Percentiles rank a stretch among this genome's conserved stretches.
Evolutionary conservation across 2,329 filamentous ascomycete genomes (phyloP).

Genomic region (Tothia fuscella): DNA sequence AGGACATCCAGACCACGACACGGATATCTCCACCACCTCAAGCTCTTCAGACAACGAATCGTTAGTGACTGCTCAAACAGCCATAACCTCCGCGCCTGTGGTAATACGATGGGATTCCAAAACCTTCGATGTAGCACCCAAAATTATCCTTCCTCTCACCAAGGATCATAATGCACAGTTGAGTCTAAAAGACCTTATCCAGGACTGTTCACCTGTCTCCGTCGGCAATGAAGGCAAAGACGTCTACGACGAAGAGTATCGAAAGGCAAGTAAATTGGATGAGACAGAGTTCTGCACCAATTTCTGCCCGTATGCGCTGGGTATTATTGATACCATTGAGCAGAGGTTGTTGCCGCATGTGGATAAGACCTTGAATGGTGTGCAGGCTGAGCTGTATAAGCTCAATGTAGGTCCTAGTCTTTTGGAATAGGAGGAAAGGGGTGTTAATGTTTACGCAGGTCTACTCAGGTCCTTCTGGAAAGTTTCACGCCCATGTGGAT

Average conservation of each 20-base stretch:
- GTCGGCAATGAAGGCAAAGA: constrained; percentile 37
- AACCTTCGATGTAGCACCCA: background rate
- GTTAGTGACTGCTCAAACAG: background rate
- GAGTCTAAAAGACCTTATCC: constrained; percentile 9
- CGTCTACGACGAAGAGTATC: constrained; percentile 40
- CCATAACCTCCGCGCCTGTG: background rate
- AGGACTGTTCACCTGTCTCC: constrained; percentile 30
- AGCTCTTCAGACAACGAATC: no score
- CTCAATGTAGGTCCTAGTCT: constrained; percentile 32
- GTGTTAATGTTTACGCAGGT: constrained; percentile 23
- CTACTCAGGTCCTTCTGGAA: constrained; percentile 39
- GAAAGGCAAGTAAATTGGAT: constrained; percentile 44
- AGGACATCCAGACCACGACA: no score
- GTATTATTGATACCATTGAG: constrained; percentile 40
- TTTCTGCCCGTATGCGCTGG: constrained; percentile 40
- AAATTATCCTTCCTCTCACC: background rate
- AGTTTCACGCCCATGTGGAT: constrained; percentile 42
- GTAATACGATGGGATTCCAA: constrained; percentile 10
- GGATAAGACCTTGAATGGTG: constrained; percentile 10
- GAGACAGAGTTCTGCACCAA: constrained; percentile 31
- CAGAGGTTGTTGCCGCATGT: constrained; percentile 33
- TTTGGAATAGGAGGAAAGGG: background rate
- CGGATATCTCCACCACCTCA: no score
- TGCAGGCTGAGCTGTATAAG: constrained; percentile 45
- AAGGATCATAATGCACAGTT: background rate